Evolutionary conservation across 768 basidiomycete genomes (phyloP).

Genomic region (Cystobasidium onofrii): DNA sequence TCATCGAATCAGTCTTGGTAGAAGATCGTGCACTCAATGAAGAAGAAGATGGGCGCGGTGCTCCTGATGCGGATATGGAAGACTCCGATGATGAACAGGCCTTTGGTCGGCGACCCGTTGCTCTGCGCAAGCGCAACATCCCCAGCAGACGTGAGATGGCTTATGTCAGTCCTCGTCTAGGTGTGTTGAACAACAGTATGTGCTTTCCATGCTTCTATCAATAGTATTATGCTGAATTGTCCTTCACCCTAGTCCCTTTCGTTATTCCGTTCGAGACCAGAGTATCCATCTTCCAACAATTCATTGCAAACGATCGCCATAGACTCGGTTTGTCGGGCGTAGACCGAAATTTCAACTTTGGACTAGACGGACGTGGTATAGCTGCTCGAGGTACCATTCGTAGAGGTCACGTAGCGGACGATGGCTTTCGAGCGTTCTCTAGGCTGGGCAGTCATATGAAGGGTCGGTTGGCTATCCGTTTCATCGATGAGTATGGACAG

Average conservation of each 20-base stretch:
- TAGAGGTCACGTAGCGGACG: slow-evolving; percentile 71
- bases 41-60: slow-evolving; percentile 35
- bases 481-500: slow-evolving; percentile 61
- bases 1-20: slow-evolving; percentile 75
- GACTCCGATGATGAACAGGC: slow-evolving; percentile 34
- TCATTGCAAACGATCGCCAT: slow-evolving; percentile 59
- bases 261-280: slow-evolving; percentile 84
- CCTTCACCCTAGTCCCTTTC: slow-evolving; percentile 57
- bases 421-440: slow-evolving; percentile 75
- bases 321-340: slow-evolving; percentile 1
- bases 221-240: neutral
- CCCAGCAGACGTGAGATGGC: slow-evolving; percentile 59
- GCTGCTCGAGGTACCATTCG: slow-evolving; percentile 50
- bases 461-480: slow-evolving; percentile 74
- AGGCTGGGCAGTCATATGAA: slow-evolving; percentile 65
- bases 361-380: slow-evolving; percentile 45
- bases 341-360: slow-evolving; percentile 37
- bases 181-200: slow-evolving; percentile 71
- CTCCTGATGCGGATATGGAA: slow-evolving; percentile 36
- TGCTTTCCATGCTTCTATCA: neutral
- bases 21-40: slow-evolving; percentile 56
- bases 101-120: slow-evolving; percentile 18
- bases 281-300: slow-evolving; percentile 79
- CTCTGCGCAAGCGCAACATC: slow-evolving; percentile 29
- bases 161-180: slow-evolving; percentile 71